Base-by-base conservation (phyloP, 139 green algal species). In the Picochlorum sp. region DNA sequence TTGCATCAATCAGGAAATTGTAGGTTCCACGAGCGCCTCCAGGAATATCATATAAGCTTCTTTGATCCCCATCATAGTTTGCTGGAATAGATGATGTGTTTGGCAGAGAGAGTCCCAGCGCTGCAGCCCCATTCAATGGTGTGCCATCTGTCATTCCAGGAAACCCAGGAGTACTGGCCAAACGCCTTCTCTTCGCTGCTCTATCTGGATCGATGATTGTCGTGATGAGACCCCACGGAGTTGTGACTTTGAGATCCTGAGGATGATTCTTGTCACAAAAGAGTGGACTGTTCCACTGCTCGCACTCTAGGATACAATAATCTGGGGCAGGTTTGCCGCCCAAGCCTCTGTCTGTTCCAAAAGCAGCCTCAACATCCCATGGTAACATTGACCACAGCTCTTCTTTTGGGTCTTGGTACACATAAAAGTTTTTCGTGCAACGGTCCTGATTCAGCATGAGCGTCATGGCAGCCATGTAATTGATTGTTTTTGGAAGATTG, bases 361-460 rank as follows among this genome's bases (percentile, higher is more conserved):
- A 82, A 1, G 74, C 70, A 3, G 56, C 66, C 74, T 85, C 49
- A 20, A 60, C 14, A 24, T 62, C 64, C 64, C 65, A 92, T 3
- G 88, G 74, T 18, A 95, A 47, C 64, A 81, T 78, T 44, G 51
- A 67, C 90, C 90, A 96, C 65, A 89, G 4, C 2, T 38, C 51
- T 5, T 16, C 74, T 2, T 54, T 31, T 0, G 79, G 67, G 68
- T 95, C 66, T 7, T 64, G 65, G 73, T 92, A 93, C 41, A 93
- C 62, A 64, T 81, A 88, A 70, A 87, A 96, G 74, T 96, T 96
- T 69, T 95, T 96, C 55, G 87, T 92, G 80, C 88, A 95, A 11
- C 90, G 69, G 74, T 96, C 90, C 73, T 92, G 83, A 74, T 94
- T 93, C 41, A 84, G 63, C 7, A 96, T 54, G 7, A 94, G 49